phyloP scores from a whole-genome alignment of 2,329 filamentous ascomycete species.

The Phyllosticta citrichinensis region DNA sequence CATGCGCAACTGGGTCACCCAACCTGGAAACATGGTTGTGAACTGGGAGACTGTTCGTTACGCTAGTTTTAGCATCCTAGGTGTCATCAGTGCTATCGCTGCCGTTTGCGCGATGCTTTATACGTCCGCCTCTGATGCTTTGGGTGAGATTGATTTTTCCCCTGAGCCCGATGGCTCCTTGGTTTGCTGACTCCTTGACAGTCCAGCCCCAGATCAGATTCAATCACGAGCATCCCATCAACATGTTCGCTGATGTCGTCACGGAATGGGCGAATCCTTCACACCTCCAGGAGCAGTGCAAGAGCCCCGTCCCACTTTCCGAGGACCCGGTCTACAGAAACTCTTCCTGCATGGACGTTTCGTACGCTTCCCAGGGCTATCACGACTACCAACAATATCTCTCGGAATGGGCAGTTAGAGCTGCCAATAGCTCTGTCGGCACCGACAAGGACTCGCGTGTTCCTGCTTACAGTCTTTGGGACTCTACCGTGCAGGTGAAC shows the following conservation, averaged over 20 bases:
- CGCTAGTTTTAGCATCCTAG: constrained; percentile 54
- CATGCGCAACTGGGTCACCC: constrained; percentile 59
- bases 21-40: constrained; percentile 61
- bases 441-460: constrained; percentile 43
- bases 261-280: constrained; percentile 53
- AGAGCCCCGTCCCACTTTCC: constrained; percentile 45
- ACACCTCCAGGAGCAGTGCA: constrained; percentile 48
- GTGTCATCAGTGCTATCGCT: constrained; percentile 52
- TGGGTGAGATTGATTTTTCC: constrained; percentile 32
- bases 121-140: constrained; percentile 63
- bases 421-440: constrained; percentile 34
- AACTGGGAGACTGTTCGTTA: constrained; percentile 57
- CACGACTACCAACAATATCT: constrained; percentile 58
- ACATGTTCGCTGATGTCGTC: constrained; percentile 47
- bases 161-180: neutral
- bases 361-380: constrained; percentile 59
- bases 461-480: constrained; percentile 50
- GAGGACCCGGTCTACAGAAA: constrained; percentile 34
- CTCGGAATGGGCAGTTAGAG: constrained; percentile 43
- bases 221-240: constrained; percentile 40
- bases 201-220: constrained; percentile 62
- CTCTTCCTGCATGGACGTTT: constrained; percentile 55
- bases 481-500: constrained; percentile 62
- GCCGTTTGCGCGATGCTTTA: constrained; percentile 61
- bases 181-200: constrained; percentile 6